Evolutionary conservation across 306 rosid species (phyloP).

Genomic region (Malus sieversii): DNA sequence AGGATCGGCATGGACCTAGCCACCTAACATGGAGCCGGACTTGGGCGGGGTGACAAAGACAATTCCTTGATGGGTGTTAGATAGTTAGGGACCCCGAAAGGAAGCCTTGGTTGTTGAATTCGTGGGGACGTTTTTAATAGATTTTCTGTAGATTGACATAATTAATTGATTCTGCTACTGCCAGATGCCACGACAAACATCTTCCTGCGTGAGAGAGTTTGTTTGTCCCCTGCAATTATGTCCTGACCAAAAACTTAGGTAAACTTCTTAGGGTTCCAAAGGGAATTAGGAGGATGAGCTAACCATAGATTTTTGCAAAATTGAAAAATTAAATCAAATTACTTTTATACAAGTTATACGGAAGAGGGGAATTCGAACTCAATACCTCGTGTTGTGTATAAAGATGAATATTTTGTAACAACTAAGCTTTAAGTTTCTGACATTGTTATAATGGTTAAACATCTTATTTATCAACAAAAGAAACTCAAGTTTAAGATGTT

Average conservation of each 20-base stretch:
- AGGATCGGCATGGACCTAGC: neutral
- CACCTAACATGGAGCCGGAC: neutral
- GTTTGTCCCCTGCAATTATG: neutral
- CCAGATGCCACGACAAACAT: neutral
- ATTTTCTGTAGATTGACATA: neutral
- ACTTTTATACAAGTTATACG: neutral
- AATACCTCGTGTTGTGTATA: neutral
- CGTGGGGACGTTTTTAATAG: conserved; percentile 6
- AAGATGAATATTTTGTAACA: neutral
- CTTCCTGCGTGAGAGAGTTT: neutral
- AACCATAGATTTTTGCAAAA: neutral
- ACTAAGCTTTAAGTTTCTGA: no score
- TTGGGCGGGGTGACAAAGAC: neutral
- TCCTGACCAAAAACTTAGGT: neutral
- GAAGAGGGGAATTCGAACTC: neutral
- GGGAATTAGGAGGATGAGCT: neutral
- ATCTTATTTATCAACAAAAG: neutral
- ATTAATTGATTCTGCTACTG: no score
- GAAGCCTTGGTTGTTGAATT: conserved; percentile 10
- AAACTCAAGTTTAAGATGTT: no score
- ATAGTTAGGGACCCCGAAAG: neutral
- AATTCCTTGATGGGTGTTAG: neutral
- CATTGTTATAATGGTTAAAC: no score
- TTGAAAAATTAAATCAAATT: neutral
- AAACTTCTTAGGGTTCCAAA: neutral